These are phyloP conservation scores for Aspergillus carbonarius DNA, from an alignment of 2,329 filamentous ascomycete genomes.

Conservation along the genomic window DNA sequence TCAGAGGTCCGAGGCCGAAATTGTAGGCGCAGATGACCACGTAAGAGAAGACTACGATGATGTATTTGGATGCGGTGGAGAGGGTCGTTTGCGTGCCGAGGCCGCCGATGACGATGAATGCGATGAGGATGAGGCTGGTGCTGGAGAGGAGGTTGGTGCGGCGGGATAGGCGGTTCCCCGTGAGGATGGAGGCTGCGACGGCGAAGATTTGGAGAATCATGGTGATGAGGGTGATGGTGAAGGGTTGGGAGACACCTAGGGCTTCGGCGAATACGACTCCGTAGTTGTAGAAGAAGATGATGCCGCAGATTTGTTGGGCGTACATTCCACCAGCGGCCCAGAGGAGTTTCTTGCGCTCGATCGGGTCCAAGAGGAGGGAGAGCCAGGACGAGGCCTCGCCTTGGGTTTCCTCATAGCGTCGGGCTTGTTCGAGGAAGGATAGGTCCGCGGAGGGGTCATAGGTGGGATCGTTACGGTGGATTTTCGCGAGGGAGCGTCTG, in stretches of 20 bases:
- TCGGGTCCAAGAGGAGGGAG: slow-evolving; percentile 43
- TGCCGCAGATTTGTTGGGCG: slow-evolving; percentile 52
- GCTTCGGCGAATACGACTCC: slow-evolving; percentile 46
- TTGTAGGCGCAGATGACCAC: slow-evolving; percentile 48
- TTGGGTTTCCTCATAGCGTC: slow-evolving; percentile 23
- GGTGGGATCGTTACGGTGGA: slow-evolving; percentile 31
- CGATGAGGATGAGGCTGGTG: slow-evolving; percentile 41
- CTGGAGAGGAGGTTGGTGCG: slow-evolving; percentile 42
- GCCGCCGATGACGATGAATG: slow-evolving; percentile 45
- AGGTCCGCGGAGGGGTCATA: slow-evolving; percentile 34
- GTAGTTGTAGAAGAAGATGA: slow-evolving; percentile 50
- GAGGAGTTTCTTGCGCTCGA: slow-evolving; percentile 50
- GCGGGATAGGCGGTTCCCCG: slow-evolving; percentile 43
- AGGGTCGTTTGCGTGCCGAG: slow-evolving; percentile 34
- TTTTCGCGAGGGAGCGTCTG: slow-evolving; percentile 31
- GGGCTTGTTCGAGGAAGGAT: slow-evolving; percentile 20
- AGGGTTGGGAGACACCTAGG: slow-evolving; percentile 45
- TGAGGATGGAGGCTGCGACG: slow-evolving; percentile 40
- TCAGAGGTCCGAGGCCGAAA: slow-evolving; percentile 46
- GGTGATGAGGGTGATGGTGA: slow-evolving; percentile 45
- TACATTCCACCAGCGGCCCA: slow-evolving; percentile 47
- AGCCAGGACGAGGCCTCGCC: slow-evolving; percentile 39
- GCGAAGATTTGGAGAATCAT: slow-evolving; percentile 47
- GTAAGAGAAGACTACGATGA: slow-evolving; percentile 45
- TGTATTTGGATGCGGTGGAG: slow-evolving; percentile 17